These are phyloP conservation scores for Neofusicoccum ribis DNA, from an alignment of 2,329 filamentous ascomycete species.

Conservation along the genomic window DNA sequence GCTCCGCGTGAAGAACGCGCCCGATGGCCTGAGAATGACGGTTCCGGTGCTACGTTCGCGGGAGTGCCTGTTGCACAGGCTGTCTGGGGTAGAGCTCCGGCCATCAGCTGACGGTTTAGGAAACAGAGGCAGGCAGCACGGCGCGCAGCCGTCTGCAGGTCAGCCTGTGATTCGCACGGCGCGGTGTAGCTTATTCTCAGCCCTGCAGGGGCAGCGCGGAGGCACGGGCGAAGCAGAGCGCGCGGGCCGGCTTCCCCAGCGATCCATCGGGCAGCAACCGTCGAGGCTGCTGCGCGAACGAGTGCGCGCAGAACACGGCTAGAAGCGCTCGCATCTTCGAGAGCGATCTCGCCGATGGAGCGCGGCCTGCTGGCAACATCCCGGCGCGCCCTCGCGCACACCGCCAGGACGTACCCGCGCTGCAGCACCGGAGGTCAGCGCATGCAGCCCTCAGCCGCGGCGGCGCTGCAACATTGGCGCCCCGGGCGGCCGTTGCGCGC, in stretches of 20 bases:
- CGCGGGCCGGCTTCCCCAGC: slow-evolving; percentile 1
- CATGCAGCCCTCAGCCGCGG: slow-evolving; percentile 1
- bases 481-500: background rate
- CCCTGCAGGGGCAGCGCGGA: slow-evolving; percentile 6
- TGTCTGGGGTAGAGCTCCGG: background rate
- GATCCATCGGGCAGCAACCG: slow-evolving; percentile 4
- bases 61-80: slow-evolving; percentile 11
- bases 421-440: slow-evolving; percentile 12
- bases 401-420: slow-evolving; percentile 2
- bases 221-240: background rate
- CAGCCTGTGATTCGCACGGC: background rate
- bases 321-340: background rate
- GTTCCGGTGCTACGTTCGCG: background rate
- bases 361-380: background rate
- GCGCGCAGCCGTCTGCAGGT: background rate
- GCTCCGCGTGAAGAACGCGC: background rate
- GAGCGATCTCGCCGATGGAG: background rate
- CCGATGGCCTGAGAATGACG: slow-evolving; percentile 4
- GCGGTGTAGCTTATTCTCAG: slow-evolving; percentile 11
- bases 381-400: background rate
- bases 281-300: background rate
- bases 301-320: background rate
- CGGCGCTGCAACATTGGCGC: background rate
- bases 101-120: slow-evolving; percentile 13
- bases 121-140: slow-evolving; percentile 11